These are phyloP conservation scores for Penicillium sp. DNA, from an alignment of 2,329 filamentous ascomycete genomes.

Conservation along the genomic window DNA sequence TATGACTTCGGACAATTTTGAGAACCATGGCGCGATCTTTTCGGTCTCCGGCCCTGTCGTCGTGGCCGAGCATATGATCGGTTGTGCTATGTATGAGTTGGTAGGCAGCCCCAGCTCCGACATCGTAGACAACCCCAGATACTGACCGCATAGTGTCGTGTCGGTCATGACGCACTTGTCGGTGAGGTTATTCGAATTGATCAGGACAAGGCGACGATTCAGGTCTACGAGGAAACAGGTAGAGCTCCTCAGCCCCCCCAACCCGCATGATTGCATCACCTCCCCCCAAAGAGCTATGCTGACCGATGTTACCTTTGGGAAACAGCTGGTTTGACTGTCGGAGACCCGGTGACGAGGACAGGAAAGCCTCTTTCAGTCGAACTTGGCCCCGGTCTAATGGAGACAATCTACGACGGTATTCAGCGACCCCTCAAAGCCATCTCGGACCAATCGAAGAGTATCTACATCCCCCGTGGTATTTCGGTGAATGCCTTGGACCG, in stretches of 20 bases:
- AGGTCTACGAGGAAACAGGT: constrained; percentile 99
- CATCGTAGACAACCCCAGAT: constrained; percentile 1
- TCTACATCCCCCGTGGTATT: constrained; percentile 97
- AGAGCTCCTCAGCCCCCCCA: constrained; percentile 14
- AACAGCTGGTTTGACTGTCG: constrained; percentile 82
- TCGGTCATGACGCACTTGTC: constrained; percentile 86
- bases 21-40: constrained; percentile 64
- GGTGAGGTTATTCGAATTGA: constrained; percentile 99
- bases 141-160: constrained; percentile 64
- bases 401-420: constrained; percentile 99
- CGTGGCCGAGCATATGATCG: constrained; percentile 96
- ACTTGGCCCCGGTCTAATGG: constrained; percentile 92
- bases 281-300: not conserved
- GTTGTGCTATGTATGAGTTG: constrained; percentile 99
- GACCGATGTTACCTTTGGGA: constrained; percentile 7
- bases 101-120: constrained; percentile 50
- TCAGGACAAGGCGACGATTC: constrained; percentile 90
- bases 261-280: constrained; percentile 8
- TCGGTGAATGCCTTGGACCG: constrained; percentile 83
- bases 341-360: constrained; percentile 85
- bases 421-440: constrained; percentile 91
- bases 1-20: constrained; percentile 49
- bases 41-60: constrained; percentile 84
- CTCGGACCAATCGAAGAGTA: constrained; percentile 71
- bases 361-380: constrained; percentile 97